Evolutionary conservation across 2,329 filamentous ascomycete genomes (phyloP), one percentile per base, ranked within the genome.

Genomic region (Dryadomyces quercus-mongolicae): DNA sequence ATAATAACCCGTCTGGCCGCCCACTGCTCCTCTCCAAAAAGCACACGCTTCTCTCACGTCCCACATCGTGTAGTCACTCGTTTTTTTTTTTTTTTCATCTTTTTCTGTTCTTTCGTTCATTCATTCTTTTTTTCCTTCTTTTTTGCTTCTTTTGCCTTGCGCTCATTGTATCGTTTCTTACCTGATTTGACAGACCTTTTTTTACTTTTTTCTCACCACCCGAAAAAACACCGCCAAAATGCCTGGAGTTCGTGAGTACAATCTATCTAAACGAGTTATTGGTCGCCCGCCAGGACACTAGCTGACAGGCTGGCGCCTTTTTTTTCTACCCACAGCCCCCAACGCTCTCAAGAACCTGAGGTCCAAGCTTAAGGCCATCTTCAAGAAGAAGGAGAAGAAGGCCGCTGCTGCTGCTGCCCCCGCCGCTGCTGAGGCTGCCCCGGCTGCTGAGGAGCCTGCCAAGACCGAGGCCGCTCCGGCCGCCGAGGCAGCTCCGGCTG

Each of bases 271-370:
- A n/a, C n/a, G n/a, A n/a, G n/a, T n/a, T n/a, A n/a, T n/a, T n/a
- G n/a, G n/a, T n/a, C n/a, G n/a, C n/a, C n/a, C n/a, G n/a, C n/a
- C n/a, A 31, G 25, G 4, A 31, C 25, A 31, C 25, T 31, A 31
- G 25, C 25, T 31, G 25, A 31, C 25, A 31, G 25, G 4, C 52
- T 55, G 51, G 58, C 52, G 36, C 34, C 6, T 2, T 43, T 20
- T 10, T 49, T 4, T 54, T 31, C 22, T 15, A 16, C 36, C 7
- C 15, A 42, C 59, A 80, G 76, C 76, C 54, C 66, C 70, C 51
- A 68, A 72, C 59, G 74, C 76, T 38, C 67, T 80, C 57, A 73
- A 75, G 63, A 78, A 78, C 68, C 60, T 80, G 60, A 78, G 76
- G 73, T 69, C 67, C 63, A 80, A 78, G 74, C 64, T 81, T 63